A percentile compares a stretch with the other conserved stretches of the same genome.
These are phyloP conservation scores for Heterobasidion occidentale DNA, from an alignment of 1,284 basidiomycete species.

Conservation along the genomic window DNA sequence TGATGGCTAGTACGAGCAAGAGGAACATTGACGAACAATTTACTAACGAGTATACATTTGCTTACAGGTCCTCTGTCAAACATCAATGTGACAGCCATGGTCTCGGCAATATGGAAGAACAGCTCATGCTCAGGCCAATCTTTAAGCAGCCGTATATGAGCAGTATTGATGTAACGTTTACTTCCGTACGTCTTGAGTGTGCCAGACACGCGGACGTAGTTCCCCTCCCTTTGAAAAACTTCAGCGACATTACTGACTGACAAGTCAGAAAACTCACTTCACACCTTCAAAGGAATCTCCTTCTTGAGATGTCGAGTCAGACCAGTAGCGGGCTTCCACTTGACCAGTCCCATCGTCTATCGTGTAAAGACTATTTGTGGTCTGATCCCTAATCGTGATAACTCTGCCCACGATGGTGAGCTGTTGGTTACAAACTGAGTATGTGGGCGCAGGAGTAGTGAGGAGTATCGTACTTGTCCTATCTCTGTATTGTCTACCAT, in stretches of 20 bases:
- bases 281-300: constrained; percentile 40
- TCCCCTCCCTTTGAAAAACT: constrained; percentile 48
- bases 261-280: constrained; percentile 25
- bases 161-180: constrained; percentile 78
- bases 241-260: neutral
- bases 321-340: constrained; percentile 88
- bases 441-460: neutral
- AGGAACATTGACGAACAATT: neutral
- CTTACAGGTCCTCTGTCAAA: constrained; percentile 32
- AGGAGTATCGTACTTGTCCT: constrained; percentile 53
- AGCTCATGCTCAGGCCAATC: constrained; percentile 67
- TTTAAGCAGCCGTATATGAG: constrained; percentile 58
- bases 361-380: constrained; percentile 78
- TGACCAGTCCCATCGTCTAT: constrained; percentile 88
- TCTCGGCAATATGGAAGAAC: constrained; percentile 70
- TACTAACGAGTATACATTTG: constrained; percentile 3
- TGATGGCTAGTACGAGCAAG: constrained; percentile 18
- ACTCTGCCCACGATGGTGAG: constrained; percentile 80
- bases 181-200: constrained; percentile 81
- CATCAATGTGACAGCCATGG: constrained; percentile 37
- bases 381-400: constrained; percentile 57
- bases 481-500: constrained; percentile 76
- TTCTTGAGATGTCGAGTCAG: constrained; percentile 55
- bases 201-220: constrained; percentile 86
- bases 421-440: constrained; percentile 23